Evolutionary conservation across 2,329 filamentous ascomycete genomes (phyloP), one percentile per base, ranked within the genome.

Genomic region (Scopulariopsis brevicaulis): DNA sequence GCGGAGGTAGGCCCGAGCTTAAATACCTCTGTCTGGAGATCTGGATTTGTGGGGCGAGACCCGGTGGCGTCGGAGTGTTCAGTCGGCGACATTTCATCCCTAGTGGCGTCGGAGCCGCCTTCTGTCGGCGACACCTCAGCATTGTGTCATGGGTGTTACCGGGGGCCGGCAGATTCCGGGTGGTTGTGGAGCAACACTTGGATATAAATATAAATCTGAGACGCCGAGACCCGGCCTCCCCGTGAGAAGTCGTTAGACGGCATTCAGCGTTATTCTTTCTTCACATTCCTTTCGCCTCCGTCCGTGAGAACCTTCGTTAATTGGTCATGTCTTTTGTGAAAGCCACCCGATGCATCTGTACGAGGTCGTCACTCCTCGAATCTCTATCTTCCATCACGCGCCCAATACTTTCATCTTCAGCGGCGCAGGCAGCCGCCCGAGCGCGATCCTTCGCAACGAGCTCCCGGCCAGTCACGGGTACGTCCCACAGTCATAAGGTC

Each of bases 401-500:
- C 3, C 12, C 12, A 15, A 40, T 10, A 10, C 12, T 40, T 3
- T 40, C 18, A 14, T 15, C 37, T 10, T 15, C 37, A 40, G 34
- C 7, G 14, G 14, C 7, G 7, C 34, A 7, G 34, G 14, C 34
- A 37, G 37, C 37, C 12, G 37, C 18, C 22, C 53, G 53, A 20
- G 28, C 18, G 25, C 35, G 32, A 15, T 25, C 53, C 34, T 35
- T 32, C 15, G 53, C 32, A 54, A 40, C 37, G 12, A 40, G 12
- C 12, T 12, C 15, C 15, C 32, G 18, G 53, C 28, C 22, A 35
- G 22, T 40, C 28, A 22, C 34, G 7, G 32, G 18, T 24, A 37
- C 32, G 28, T 35, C 73, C 62, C 85, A 89, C 74, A 10, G 37
- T 40, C 37, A 40, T 15, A 84, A 79, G 64, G 75, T 89, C 18